phyloP scores from a whole-genome alignment of 169 alveolate species.

The Sarcocystis neurona region DNA sequence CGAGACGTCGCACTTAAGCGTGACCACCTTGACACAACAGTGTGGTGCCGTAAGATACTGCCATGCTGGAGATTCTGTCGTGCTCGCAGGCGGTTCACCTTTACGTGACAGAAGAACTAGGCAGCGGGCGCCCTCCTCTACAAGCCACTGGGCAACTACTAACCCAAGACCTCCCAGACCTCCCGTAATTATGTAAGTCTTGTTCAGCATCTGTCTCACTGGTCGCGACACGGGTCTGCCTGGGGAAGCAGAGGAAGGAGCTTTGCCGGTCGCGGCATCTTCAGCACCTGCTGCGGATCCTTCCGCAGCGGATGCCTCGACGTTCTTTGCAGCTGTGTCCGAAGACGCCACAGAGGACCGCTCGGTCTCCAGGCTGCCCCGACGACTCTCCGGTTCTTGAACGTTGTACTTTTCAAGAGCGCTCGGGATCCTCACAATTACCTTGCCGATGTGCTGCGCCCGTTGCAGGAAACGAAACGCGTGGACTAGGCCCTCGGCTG shows the following conservation, averaged over 20 bases:
- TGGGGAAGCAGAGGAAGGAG: background rate
- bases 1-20: slow-evolving; percentile 52
- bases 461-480: slow-evolving; percentile 71
- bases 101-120: slow-evolving; percentile 65
- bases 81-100: slow-evolving; percentile 49
- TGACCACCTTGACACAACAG: slow-evolving; percentile 12
- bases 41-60: slow-evolving; percentile 34
- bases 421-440: slow-evolving; percentile 66
- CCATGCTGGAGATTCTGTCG: slow-evolving; percentile 31
- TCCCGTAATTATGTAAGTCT: slow-evolving; percentile 66
- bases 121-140: slow-evolving; percentile 72
- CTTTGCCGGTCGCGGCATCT: slow-evolving; percentile 1
- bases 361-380: no score
- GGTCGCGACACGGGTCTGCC: slow-evolving; percentile 10
- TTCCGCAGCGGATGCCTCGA: no score
- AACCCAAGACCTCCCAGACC: slow-evolving; percentile 70
- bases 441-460: slow-evolving; percentile 74
- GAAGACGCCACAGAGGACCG: no score
- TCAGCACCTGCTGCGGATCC: slow-evolving; percentile 1
- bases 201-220: background rate
- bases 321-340: no score
- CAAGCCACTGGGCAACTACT: slow-evolving; percentile 68
- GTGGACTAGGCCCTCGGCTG: slow-evolving; percentile 64
- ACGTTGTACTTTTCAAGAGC: slow-evolving; percentile 13
- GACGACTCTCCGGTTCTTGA: background rate